Evolutionary conservation across 2,329 filamentous ascomycete species (phyloP).

Genomic region (Corinectria fuckeliana): DNA sequence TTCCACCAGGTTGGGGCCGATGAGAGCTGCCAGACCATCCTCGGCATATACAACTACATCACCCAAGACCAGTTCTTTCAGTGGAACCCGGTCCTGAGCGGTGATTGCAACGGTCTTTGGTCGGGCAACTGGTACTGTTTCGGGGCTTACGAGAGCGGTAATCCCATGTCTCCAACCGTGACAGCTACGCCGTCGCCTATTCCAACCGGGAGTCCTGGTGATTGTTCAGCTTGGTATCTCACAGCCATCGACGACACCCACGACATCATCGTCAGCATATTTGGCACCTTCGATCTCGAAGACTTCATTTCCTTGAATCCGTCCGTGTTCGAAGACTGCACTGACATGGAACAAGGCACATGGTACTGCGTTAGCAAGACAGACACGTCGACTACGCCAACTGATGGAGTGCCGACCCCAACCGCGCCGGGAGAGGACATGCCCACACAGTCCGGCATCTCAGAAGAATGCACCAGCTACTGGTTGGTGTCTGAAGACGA

Average conservation of each 20-base stretch:
- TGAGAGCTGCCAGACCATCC: not conserved
- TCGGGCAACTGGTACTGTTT: slow-evolving; percentile 4
- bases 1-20: not conserved
- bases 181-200: not conserved
- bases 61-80: not conserved
- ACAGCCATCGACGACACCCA: not conserved
- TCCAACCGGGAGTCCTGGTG: not conserved
- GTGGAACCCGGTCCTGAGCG: not conserved
- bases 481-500: no score
- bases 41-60: not conserved
- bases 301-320: no score
- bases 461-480: no score
- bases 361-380: no score
- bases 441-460: no score
- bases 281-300: no score
- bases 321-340: no score
- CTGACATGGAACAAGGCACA: no score
- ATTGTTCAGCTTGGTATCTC: slow-evolving; percentile 4
- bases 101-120: slow-evolving; percentile 4
- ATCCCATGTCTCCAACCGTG: not conserved
- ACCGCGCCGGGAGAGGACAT: no score
- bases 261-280: not conserved
- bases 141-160: not conserved
- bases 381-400: no score
- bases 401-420: no score